Base-by-base conservation (phyloP, 2,329 filamentous ascomycete species). In the Ophiostoma ulmi region DNA sequence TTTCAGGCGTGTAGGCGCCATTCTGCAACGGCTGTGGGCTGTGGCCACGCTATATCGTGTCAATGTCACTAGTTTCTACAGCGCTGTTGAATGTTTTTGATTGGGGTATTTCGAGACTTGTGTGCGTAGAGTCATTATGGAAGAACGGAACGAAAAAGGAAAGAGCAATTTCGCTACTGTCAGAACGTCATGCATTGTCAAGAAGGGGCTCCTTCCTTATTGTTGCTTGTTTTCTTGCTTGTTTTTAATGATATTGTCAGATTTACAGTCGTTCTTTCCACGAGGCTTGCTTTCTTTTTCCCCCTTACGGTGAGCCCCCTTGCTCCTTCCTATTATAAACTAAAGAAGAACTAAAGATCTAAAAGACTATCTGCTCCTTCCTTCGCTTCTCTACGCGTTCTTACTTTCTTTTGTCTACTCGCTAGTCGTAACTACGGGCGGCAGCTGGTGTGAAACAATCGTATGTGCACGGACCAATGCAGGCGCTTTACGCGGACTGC, bases 391-490 rank as follows among this genome's bases (percentile, higher is more conserved):
- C 39, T 44, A 8, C 20, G 17, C 44, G 14, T 61, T 31, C 3
- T 14, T 61, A 31, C 22, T 61, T 61, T 35, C 22, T 31, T 31
- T 31, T 55, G 20, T 55, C 48, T n/a, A 22, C 55, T 61, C 55
- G 55, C 55, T 61, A 61, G 55, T 61, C 55, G 52, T 48, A 17
- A 14, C 20, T 22, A 22, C 35, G 64, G 35, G 38, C 65, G 36
- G 38, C 65, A 35, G 38, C 65, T 67, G 63, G 63, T 67, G 65
- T 67, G 65, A 67, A 67, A 67, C 65, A 67, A 48, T 48, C 13
- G 3, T 8, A 10, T 44, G 38, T n/a, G 65, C 65, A 67, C 65
- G 65, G 39, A n/a, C 65, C 65, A 67, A 63, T 20, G 39, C 38
- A 66, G 58, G 64, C 64, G 64, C 38, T 41, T 41, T 67, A 48